These are phyloP conservation scores for Linaria vulgaris DNA, from an alignment of 257 asterid genomes.

Conservation along the genomic window DNA sequence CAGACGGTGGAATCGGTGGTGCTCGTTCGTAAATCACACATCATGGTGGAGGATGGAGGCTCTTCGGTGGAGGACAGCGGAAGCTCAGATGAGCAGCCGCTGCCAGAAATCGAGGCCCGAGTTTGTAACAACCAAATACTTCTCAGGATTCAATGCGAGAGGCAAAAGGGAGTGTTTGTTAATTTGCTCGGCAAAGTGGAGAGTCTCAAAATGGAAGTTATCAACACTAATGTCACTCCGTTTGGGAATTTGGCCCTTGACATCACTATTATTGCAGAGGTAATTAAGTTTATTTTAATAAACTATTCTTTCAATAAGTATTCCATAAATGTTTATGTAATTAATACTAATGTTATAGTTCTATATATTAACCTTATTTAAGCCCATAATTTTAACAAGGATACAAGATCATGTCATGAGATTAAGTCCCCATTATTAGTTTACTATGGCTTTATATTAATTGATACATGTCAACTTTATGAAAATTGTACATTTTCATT, in stretches of 20 bases:
- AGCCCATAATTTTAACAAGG: no score
- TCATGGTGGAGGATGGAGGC: conserved; percentile 38
- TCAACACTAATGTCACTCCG: conserved; percentile 32
- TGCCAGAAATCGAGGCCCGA: conserved; percentile 49
- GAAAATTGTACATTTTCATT: no score
- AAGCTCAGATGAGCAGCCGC: conserved; percentile 23
- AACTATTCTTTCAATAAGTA: no score
- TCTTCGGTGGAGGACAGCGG: conserved; percentile 31
- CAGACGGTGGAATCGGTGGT: conserved; percentile 30
- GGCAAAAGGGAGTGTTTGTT: conserved; percentile 33
- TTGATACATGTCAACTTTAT: no score
- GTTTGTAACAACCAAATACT: conserved; percentile 34
- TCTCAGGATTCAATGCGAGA: conserved; percentile 42
- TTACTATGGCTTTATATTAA: background rate
- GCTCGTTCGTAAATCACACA: conserved; percentile 36
- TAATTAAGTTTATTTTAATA: conserved; percentile 1
- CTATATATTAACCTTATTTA: no score
- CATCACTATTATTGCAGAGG: conserved; percentile 51
- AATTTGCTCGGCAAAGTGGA: conserved; percentile 40
- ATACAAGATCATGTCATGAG: no score
- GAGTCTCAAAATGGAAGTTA: conserved; percentile 36
- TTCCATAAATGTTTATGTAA: background rate
- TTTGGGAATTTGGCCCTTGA: conserved; percentile 41
- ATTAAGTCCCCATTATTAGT: background rate
- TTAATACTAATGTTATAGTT: no score